Percentiles rank a stretch among this genome's conserved stretches.
Conservation (phyloP, 148 eudicot species). For the Tetragonia tetragonoides region DNA sequence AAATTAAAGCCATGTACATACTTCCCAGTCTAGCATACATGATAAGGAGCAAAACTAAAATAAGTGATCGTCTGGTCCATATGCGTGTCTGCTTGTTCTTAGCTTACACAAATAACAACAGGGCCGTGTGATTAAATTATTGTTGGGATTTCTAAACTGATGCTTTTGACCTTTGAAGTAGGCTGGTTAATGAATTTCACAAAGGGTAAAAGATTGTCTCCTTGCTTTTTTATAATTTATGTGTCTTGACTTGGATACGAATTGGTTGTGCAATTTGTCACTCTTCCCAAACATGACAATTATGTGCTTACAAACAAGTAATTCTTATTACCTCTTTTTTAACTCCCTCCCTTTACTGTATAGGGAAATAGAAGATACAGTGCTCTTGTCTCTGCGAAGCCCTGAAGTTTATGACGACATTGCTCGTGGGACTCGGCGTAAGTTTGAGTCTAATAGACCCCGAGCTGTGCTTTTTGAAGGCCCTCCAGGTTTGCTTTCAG, state of each 20-base stretch:
- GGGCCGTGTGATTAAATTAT: background rate
- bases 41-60: background rate
- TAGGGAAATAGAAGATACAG: conserved; percentile 87
- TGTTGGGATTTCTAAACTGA: background rate
- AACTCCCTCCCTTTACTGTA: background rate
- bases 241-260: background rate
- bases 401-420: conserved; percentile 96
- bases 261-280: background rate
- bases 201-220: background rate
- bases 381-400: conserved; percentile 80
- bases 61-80: conserved; percentile 1
- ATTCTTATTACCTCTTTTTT: background rate
- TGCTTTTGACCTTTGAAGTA: background rate
- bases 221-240: background rate
- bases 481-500: conserved; percentile 76
- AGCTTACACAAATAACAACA: background rate
- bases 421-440: conserved; percentile 89
- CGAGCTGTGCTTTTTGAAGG: conserved; percentile 96
- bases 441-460: conserved; percentile 93
- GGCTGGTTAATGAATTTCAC: background rate
- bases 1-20: too few relatives aligned
- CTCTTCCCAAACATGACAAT: background rate
- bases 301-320: background rate
- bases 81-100: background rate
- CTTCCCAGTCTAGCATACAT: background rate